Evolutionary conservation across 345 rosid genomes (phyloP), one percentile per base, ranked within the genome.

Genomic region (Dipteronia dyeriana): DNA sequence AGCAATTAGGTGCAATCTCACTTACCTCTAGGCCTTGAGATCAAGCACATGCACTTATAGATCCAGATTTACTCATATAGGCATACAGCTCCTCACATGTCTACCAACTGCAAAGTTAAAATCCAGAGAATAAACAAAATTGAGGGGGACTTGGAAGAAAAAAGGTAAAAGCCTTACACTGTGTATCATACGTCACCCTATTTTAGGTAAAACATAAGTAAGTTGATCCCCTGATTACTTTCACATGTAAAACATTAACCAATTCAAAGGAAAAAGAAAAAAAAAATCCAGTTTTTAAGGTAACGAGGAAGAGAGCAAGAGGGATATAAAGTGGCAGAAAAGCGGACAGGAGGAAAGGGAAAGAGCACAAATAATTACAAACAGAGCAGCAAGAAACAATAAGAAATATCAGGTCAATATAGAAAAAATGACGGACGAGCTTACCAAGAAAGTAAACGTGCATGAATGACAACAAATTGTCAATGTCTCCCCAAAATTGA

Each of bases 71-170:
- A 17, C 39, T 70, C 61, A 9, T 72, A 20, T 31, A 39, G 43
- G 25, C 31, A 57, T 14, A 23, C n/a, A 14, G 17, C n/a, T 34
- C 19, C 26, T 29, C 12, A 10, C 17, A 29, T 4, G 19, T 9
- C 43, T 3, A 10, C 49, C 63, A 34, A 14, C 51, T 56, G 49
- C 65, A 56, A 38, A 72, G 39, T 59, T 13, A 14, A 20, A 61
- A 72, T 34, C 57, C 53, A 19, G 75, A 17, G 75, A 71, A 34
- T 26, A 71, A 29, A 31, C 47, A 38, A 39, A 25, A 43, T 39
- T 73, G 53, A 8, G 45, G 43, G 66, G 20, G 13, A 38, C 13
- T 20, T n/a, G 53, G 54, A 20, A 57, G 25, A 20, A 12, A 20
- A 53, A 70, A 9, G 34, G 38, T 34, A 34, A 34, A 34, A 34